Percentiles rank a stretch among this genome's conserved stretches.
Evolutionary conservation across 345 rosid genomes (phyloP).

Genomic region (Eucalyptus brandiana): DNA sequence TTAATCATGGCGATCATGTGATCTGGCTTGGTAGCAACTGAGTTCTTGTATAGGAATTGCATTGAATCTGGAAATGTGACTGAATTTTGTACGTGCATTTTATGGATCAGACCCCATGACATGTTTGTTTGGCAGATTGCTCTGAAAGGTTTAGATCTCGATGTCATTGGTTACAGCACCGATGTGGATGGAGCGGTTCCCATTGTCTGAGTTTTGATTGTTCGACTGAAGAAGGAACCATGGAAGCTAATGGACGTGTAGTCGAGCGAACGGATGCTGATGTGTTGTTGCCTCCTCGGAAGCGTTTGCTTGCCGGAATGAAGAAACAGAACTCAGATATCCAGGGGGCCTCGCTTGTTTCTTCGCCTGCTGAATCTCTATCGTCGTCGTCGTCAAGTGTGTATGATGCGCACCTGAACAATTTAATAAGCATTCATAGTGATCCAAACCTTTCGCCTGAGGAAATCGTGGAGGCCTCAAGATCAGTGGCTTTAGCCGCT

Average conservation of each 20-base stretch:
- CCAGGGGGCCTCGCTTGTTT: conserved; percentile 3
- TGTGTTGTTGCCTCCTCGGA: conserved; percentile 79
- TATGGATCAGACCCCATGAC: background rate
- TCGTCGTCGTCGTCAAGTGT: conserved; percentile 12
- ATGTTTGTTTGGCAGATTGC: background rate
- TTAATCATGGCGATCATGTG: background rate
- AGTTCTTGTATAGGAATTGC: background rate
- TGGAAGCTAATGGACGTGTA: conserved; percentile 56
- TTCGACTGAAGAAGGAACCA: conserved; percentile 1
- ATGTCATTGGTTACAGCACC: background rate
- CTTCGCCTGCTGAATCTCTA: conserved; percentile 22
- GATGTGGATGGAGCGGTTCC: background rate
- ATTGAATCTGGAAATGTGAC: background rate
- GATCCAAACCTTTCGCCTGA: conserved; percentile 32
- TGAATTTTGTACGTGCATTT: background rate
- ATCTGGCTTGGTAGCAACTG: background rate
- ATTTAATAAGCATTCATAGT: conserved; percentile 26
- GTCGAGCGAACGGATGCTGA: conserved; percentile 54
- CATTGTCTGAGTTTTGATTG: background rate
- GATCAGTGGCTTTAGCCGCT: conserved; percentile 41
- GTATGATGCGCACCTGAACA: conserved; percentile 33
- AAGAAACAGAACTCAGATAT: conserved; percentile 53
- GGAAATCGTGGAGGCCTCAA: conserved; percentile 51
- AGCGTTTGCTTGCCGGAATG: conserved; percentile 83
- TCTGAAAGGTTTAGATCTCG: background rate